phyloP scores from a whole-genome alignment of 768 basidiomycete species.

The Dentipellis sp. region DNA sequence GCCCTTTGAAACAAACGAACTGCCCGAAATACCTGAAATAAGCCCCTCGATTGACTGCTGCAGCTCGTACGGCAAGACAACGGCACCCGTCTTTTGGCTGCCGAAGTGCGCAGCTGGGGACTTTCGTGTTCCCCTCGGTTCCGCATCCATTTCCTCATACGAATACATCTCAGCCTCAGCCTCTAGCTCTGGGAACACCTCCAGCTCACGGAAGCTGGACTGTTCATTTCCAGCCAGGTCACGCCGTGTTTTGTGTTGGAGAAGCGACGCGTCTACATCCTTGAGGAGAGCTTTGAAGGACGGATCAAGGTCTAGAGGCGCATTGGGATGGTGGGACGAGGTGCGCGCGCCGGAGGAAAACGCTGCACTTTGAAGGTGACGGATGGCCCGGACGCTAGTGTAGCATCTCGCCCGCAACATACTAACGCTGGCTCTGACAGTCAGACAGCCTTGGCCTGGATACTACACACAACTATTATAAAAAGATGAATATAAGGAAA shows the following conservation, averaged over 20 bases:
- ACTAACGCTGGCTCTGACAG: background rate
- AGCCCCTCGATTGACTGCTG: constrained; percentile 54
- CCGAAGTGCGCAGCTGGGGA: constrained; percentile 82
- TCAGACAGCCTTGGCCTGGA: too few relatives aligned
- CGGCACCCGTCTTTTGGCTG: constrained; percentile 58
- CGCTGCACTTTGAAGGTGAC: constrained; percentile 1
- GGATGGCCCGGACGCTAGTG: background rate
- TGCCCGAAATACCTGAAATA: constrained; percentile 43
- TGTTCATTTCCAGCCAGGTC: background rate
- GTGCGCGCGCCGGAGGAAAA: constrained; percentile 25
- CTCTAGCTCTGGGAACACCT: constrained; percentile 32
- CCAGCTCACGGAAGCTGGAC: constrained; percentile 40
- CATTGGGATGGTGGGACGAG: constrained; percentile 39
- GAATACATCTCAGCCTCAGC: constrained; percentile 19
- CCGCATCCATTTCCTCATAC: constrained; percentile 25
- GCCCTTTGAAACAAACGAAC: background rate
- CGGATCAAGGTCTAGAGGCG: constrained; percentile 57
- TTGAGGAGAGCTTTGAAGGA: constrained; percentile 50
- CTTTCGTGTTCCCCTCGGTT: constrained; percentile 38
- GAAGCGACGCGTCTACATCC: constrained; percentile 61
- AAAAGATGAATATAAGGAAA: too few relatives aligned
- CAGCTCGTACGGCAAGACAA: constrained; percentile 67
- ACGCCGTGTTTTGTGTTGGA: constrained; percentile 19
- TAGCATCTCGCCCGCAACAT: constrained; percentile 9
- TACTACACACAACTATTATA: too few relatives aligned